Evolutionary conservation across 2,329 filamentous ascomycete species (phyloP).

Genomic region (Parastagonospora avenae): DNA sequence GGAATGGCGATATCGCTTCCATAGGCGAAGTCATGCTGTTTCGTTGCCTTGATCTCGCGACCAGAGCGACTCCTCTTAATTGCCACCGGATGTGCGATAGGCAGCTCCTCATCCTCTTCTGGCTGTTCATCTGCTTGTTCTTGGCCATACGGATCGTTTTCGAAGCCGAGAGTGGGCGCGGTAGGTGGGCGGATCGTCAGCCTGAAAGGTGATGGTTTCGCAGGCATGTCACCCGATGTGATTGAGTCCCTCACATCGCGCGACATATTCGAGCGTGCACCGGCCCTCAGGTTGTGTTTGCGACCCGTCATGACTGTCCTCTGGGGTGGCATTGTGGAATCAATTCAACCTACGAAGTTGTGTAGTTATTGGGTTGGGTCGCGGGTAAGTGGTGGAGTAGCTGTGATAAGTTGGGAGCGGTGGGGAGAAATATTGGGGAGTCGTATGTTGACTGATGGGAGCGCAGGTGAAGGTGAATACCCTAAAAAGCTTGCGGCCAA

Average conservation of each 20-base stretch:
- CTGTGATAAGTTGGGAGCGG: not conserved
- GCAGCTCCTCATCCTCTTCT: not conserved
- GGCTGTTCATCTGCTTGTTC: not conserved
- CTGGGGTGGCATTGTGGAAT: not conserved
- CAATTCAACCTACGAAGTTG: not conserved
- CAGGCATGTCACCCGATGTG: not conserved
- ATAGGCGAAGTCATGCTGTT: not conserved
- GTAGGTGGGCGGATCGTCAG: too few relatives aligned
- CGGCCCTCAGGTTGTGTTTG: not conserved
- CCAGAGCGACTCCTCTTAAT: conserved; percentile 5
- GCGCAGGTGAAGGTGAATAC: not conserved
- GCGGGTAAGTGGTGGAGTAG: not conserved
- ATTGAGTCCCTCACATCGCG: not conserved
- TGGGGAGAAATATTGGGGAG: not conserved
- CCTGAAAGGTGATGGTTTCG: too few relatives aligned
- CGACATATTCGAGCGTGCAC: too few relatives aligned
- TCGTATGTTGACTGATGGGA: not conserved
- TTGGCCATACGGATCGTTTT: not conserved
- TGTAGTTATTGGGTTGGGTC: not conserved
- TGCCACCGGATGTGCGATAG: not conserved
- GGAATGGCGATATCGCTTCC: conserved; percentile 5
- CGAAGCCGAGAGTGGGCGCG: too few relatives aligned
- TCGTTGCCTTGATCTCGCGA: not conserved
- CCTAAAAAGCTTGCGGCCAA: too few relatives aligned
- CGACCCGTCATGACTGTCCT: not conserved